Conservation (phyloP, 73 alveolate species). For the Paramecium primaurelia region DNA sequence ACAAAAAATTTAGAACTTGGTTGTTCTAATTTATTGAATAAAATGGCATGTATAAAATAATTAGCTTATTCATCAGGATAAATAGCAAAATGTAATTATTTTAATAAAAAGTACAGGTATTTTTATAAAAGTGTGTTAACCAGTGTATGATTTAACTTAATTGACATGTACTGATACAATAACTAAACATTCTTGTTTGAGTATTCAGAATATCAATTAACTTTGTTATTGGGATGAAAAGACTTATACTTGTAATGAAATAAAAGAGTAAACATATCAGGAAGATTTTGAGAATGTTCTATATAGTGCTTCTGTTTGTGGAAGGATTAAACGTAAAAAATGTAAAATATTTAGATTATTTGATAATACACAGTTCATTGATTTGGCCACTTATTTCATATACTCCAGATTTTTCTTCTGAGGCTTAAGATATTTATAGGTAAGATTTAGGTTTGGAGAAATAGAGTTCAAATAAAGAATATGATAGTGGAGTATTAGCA, state of each 20-base stretch:
- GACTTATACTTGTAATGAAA: neutral
- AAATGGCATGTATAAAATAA: neutral
- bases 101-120: neutral
- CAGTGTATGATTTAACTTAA: neutral
- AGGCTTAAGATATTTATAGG: neutral
- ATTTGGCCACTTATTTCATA: neutral
- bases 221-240: slow-evolving; percentile 11
- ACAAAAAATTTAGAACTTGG: neutral
- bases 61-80: neutral
- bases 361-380: neutral
- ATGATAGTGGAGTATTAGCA: neutral
- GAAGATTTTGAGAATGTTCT: neutral
- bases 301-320: slow-evolving; percentile 31
- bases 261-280: neutral
- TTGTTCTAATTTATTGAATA: neutral
- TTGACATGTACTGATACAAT: neutral
- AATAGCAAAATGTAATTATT: neutral
- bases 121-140: neutral
- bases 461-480: neutral
- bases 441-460: neutral
- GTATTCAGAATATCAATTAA: neutral
- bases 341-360: neutral
- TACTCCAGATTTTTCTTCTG: neutral
- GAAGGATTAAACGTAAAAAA: neutral
- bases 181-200: neutral